These are phyloP conservation scores for Tripterygium wilfordii DNA, from an alignment of 177 flowering plant species.

Conservation along the genomic window DNA sequence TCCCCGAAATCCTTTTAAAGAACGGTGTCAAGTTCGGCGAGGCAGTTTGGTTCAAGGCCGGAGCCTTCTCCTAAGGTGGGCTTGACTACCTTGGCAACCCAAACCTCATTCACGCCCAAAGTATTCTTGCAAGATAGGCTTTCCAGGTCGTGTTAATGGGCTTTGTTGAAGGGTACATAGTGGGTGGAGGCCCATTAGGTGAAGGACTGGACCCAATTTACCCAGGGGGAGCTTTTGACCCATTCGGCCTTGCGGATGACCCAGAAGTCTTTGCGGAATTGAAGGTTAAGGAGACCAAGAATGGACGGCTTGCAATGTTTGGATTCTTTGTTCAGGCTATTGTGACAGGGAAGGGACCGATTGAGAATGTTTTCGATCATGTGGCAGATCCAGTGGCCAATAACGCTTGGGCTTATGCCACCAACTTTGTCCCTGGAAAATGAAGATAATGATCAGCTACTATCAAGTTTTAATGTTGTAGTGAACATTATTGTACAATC, in stretches of 20 bases:
- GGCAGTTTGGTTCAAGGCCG: constrained; percentile 94
- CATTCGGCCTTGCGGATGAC: constrained; percentile 82
- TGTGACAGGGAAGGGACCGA: constrained; percentile 86
- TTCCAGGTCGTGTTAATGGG: constrained; percentile 88
- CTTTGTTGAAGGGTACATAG: constrained; percentile 73
- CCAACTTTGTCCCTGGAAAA: constrained; percentile 83
- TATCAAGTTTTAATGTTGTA: too few relatives aligned
- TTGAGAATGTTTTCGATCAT: constrained; percentile 82
- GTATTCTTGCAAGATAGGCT: constrained; percentile 87
- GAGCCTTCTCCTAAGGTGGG: constrained; percentile 85
- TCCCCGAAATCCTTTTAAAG: constrained; percentile 75
- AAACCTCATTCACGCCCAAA: constrained; percentile 80
- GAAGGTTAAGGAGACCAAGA: constrained; percentile 92
- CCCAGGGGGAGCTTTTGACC: constrained; percentile 91
- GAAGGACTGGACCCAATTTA: constrained; percentile 75
- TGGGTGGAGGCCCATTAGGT: constrained; percentile 88
- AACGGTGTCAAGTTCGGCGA: constrained; percentile 85
- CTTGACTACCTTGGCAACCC: constrained; percentile 87
- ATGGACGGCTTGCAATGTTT: constrained; percentile 80
- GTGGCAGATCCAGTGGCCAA: constrained; percentile 72
- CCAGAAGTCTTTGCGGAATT: constrained; percentile 82
- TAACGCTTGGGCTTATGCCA: constrained; percentile 76
- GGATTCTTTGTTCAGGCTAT: constrained; percentile 89
- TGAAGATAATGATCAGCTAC: too few relatives aligned
- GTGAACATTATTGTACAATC: constrained; percentile 5